Base-by-base conservation (phyloP, 176 grass and related monocot species). In the Oryza nivara region DNA sequence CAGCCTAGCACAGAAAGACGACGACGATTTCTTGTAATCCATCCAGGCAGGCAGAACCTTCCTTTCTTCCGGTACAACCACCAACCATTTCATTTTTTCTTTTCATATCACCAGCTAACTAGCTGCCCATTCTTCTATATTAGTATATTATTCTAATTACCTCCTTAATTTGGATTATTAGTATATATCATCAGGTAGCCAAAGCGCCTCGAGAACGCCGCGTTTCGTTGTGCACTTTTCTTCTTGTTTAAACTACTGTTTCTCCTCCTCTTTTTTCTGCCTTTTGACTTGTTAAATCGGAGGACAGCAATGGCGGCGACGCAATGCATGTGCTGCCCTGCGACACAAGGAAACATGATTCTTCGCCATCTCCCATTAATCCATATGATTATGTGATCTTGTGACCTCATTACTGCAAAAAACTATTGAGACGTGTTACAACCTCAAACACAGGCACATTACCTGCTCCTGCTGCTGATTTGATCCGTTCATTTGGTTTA, bases 61-160 rank as follows among this genome's bases (percentile, higher is more conserved):
- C 12, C 22, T n/a, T 3, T 16, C 11, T 70, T 82, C 20, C 11
- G 66, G 79, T 77, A 4, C 86, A 82, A 49, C 72, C 15, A 83
- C 40, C 80, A 47, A 11, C 54, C 68, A 16, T 28, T 11, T 68
- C 10, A n/a, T 9, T 41, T 8, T 41, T 8, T 41, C 4, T 20
- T 58, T 63, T 23, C 58, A 63, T 63, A 63, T 61, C 47, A 20
- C 28, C 71, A 76, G 20, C 26, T 43, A 26, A 20, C 45, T 11
- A 7, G 6, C 46, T 20, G 16, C 16, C 54, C 54, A 6, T 58
- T 6, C 54, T 7, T 7, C 15, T 56, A 7, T 41, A 44, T 10
- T 56, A 32, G 30, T 32, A 56, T 56, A 16, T 19, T 56, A 56
- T 56, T 56, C 14, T 56, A 56, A 56, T 36, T 38, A 12, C 14